These are phyloP conservation scores for Ascochyta pisi DNA, from an alignment of 2,329 filamentous ascomycete genomes.

Conservation along the genomic window DNA sequence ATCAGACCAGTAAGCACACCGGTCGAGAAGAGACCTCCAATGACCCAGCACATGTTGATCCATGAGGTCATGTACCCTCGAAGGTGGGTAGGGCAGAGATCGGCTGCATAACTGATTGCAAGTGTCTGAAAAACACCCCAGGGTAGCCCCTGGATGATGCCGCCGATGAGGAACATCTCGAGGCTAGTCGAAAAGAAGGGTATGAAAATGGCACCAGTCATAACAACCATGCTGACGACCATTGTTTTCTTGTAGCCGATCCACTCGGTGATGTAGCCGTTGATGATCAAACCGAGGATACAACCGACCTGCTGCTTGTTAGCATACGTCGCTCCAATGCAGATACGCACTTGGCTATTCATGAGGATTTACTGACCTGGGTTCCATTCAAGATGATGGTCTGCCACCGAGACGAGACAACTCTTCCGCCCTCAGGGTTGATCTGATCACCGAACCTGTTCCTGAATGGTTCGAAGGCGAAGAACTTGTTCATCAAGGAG, in stretches of 20 bases:
- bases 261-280: conserved; percentile 52
- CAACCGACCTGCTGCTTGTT: conserved; percentile 46
- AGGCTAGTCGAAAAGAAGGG: conserved; percentile 40
- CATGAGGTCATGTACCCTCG: conserved; percentile 64
- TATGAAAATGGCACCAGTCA: conserved; percentile 35
- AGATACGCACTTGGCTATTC: not conserved
- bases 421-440: conserved; percentile 41
- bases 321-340: not conserved
- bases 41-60: conserved; percentile 76
- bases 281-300: conserved; percentile 52
- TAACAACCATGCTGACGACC: conserved; percentile 33
- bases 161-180: conserved; percentile 66
- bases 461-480: conserved; percentile 54
- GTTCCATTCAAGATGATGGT: conserved; percentile 53
- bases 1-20: conserved; percentile 72
- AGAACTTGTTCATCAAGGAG: conserved; percentile 79
- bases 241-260: conserved; percentile 47
- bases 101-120: conserved; percentile 33
- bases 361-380: conserved; percentile 33
- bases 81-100: conserved; percentile 72
- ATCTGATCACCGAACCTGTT: conserved; percentile 48
- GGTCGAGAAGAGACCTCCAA: conserved; percentile 69
- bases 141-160: conserved; percentile 56
- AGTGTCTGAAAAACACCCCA: conserved; percentile 52
- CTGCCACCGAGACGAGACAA: conserved; percentile 53